Evolutionary conservation across 805 yeast species (phyloP), one percentile per base, ranked within the genome.

Genomic region (Pichia deserticola): DNA sequence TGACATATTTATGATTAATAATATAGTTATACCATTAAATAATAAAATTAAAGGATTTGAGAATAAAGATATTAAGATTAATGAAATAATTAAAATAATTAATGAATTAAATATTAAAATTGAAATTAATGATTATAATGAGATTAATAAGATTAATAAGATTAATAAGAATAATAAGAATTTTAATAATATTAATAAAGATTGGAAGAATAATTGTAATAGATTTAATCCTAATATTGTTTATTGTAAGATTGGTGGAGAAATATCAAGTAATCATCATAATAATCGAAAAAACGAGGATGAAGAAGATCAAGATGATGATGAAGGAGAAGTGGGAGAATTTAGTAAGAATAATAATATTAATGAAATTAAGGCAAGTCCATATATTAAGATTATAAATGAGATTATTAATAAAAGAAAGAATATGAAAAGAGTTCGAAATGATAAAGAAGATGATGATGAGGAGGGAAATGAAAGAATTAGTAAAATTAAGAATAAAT

Each of bases 1-100:
- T 51, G 64, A 60, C 32, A n/a, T 54, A 11, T 37, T 32, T n/a
- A 29, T 54, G 48, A 3, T 54, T 2, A 45, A 38, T 38, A 30
- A 36, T 15, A 54, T 53, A 13, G 5, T 53, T 1, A 38, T 53
- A 6, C 57, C 57, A 5, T 28, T 4, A 10, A 27, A 15, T 4
- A 34, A 41, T 4, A 42, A 35, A 9, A 30, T 47, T 5, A 47
- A 42, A 30, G 45, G 47, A 8, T 45, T 50, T 15, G 45, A 41
- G 11, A 42, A 38, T 6, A 42, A 45, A n/a, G 30, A 38, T 4
- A 25, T 7, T 5, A 40, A 42, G 25, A n/a, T 45, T 5, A 32
- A 39, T 7, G n/a, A 28, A 9, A 34, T 49, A 15, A 8, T 42
- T 7, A 36, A 34, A 11, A 34, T 49, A 13, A n/a, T 49, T 36